phyloP scores from a whole-genome alignment of 345 rosid genomes.

The Heritiera littoralis region DNA sequence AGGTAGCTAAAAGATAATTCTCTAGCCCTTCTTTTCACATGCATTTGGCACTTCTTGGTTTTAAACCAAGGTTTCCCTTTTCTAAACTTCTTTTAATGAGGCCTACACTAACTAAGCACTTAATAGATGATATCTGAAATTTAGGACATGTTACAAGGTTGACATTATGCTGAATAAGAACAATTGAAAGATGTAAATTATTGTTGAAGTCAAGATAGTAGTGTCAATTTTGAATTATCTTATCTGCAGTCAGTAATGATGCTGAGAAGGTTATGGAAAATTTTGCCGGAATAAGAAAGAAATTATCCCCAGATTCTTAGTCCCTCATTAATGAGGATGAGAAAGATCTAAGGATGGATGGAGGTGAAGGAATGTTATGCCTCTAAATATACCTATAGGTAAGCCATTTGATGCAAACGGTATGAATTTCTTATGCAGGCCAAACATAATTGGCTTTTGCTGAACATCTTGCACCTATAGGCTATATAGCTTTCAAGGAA shows the following conservation, averaged over 20 bases:
- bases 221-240: neutral
- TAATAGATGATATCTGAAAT: neutral
- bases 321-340: neutral
- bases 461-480: no score
- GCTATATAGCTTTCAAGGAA: neutral
- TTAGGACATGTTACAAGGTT: neutral
- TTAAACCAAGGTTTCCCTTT: neutral
- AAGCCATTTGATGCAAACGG: neutral
- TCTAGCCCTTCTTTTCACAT: neutral
- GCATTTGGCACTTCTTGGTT: neutral
- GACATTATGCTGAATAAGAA: neutral
- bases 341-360: neutral
- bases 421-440: no score
- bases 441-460: no score
- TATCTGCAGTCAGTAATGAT: neutral
- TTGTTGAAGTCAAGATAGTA: neutral
- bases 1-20: conserved; percentile 19
- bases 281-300: neutral
- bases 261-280: neutral
- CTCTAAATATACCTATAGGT: neutral
- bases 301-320: neutral
- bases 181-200: conserved; percentile 3
- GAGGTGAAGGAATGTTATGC: neutral
- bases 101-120: neutral
- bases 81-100: neutral